phyloP scores from a whole-genome alignment of 2,329 filamentous ascomycete genomes.

The Fonsecaea nubica region DNA sequence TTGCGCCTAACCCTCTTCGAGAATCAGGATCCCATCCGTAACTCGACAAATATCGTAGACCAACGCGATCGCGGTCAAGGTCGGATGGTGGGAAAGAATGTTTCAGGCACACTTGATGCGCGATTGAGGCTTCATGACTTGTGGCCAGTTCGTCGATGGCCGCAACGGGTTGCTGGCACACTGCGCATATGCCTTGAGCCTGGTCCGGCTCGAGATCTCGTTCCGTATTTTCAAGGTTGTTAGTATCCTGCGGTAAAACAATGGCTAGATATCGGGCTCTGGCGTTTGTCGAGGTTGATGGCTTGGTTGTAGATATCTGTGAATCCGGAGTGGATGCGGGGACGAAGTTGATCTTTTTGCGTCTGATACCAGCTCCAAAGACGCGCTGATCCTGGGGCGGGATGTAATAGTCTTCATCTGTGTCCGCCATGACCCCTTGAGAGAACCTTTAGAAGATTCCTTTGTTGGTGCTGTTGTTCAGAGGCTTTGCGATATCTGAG shows the following conservation, averaged over 20 bases:
- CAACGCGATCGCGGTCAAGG: slow-evolving; percentile 63
- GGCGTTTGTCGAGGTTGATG: slow-evolving; percentile 39
- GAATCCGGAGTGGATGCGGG: slow-evolving; percentile 49
- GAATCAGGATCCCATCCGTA: slow-evolving; percentile 68
- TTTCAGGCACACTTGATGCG: slow-evolving; percentile 63
- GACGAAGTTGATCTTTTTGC: slow-evolving; percentile 67
- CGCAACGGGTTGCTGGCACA: slow-evolving; percentile 65
- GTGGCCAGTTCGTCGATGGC: slow-evolving; percentile 21
- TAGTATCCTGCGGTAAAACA: slow-evolving; percentile 45
- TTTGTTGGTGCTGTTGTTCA: not conserved
- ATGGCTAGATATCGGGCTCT: slow-evolving; percentile 56
- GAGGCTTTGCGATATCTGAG: not conserved
- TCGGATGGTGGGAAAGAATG: slow-evolving; percentile 65
- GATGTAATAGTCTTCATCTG: slow-evolving; percentile 63
- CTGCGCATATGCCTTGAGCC: slow-evolving; percentile 54
- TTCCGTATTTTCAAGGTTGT: not conserved
- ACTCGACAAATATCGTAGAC: slow-evolving; percentile 61
- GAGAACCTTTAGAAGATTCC: not conserved
- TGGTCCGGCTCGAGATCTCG: not conserved
- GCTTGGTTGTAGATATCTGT: slow-evolving; percentile 37
- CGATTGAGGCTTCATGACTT: slow-evolving; percentile 59
- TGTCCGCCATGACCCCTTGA: slow-evolving; percentile 2
- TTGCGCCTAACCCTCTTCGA: slow-evolving; percentile 72
- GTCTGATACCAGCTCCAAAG: slow-evolving; percentile 68
- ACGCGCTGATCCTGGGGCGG: slow-evolving; percentile 65